Percentiles rank a stretch among this genome's conserved stretches.
Conservation (phyloP, 192 early-diverging fungal species). For the Podila minutissima region DNA sequence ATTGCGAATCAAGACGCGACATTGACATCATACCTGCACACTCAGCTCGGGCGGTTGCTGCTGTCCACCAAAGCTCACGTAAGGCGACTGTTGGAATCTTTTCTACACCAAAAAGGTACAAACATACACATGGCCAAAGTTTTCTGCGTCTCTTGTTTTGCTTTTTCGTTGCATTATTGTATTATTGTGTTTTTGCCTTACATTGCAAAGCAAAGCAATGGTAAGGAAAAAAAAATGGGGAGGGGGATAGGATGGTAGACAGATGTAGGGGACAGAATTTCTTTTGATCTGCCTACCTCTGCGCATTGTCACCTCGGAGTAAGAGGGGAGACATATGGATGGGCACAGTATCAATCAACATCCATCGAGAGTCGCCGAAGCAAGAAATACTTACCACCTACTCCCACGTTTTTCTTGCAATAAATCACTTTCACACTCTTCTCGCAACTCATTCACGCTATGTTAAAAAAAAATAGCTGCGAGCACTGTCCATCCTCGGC, state of each 20-base stretch:
- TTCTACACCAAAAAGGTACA: conserved; percentile 10
- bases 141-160: neutral
- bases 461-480: conserved; percentile 7
- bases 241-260: too few relatives aligned
- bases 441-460: neutral
- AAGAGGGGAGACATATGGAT: too few relatives aligned
- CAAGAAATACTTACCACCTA: too few relatives aligned
- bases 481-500: conserved; percentile 12
- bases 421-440: neutral
- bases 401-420: too few relatives aligned
- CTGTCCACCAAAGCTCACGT: conserved; percentile 27
- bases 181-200: too few relatives aligned
- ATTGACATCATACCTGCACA: conserved; percentile 1
- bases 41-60: conserved; percentile 30
- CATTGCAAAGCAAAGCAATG: neutral
- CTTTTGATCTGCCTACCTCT: too few relatives aligned
- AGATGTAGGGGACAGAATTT: too few relatives aligned
- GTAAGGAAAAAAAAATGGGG: too few relatives aligned
- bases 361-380: too few relatives aligned
- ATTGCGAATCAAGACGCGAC: conserved; percentile 7
- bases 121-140: neutral
- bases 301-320: too few relatives aligned
- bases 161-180: neutral
- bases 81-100: conserved; percentile 14
- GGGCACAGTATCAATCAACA: too few relatives aligned